A percentile compares a stretch with the other conserved stretches of the same genome.
Conservation (phyloP, 192 early-diverging fungal genomes). For the Coemansia sp. region DNA sequence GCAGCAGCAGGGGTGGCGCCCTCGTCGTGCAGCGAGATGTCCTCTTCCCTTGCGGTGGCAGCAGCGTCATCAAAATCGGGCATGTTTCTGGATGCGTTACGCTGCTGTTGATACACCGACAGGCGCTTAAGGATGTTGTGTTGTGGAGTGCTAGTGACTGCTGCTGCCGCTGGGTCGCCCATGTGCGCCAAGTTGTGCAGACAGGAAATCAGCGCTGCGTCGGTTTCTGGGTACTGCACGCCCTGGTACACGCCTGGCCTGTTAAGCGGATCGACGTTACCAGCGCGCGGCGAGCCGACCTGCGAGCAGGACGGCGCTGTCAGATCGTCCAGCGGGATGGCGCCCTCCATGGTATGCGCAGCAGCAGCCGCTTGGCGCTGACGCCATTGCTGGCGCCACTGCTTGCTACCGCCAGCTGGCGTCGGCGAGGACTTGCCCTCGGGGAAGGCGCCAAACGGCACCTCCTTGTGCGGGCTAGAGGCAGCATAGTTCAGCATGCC, state of each 20-base stretch:
- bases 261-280: slow-evolving; percentile 24
- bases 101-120: slow-evolving; percentile 30
- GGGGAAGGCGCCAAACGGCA: slow-evolving; percentile 51
- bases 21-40: slow-evolving; percentile 18
- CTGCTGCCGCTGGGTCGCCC: background rate
- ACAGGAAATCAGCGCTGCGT: slow-evolving; percentile 30
- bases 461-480: slow-evolving; percentile 40
- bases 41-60: background rate
- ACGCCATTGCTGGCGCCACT: slow-evolving; percentile 48
- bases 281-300: background rate
- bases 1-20: slow-evolving; percentile 2
- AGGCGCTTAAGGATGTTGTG: slow-evolving; percentile 33
- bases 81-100: background rate
- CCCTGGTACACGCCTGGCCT: slow-evolving; percentile 44
- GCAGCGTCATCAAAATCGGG: background rate
- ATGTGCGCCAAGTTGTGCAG: slow-evolving; percentile 42
- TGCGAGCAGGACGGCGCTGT: background rate
- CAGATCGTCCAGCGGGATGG: slow-evolving; percentile 1
- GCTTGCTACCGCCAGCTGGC: background rate
- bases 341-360: slow-evolving; percentile 5
- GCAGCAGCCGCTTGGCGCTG: slow-evolving; percentile 8
- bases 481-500: slow-evolving; percentile 14
- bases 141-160: background rate
- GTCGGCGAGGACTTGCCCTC: slow-evolving; percentile 20
- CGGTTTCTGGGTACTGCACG: slow-evolving; percentile 27